Conservation (phyloP, 129 eudicot genomes). For the Flaveria sonorensis region DNA sequence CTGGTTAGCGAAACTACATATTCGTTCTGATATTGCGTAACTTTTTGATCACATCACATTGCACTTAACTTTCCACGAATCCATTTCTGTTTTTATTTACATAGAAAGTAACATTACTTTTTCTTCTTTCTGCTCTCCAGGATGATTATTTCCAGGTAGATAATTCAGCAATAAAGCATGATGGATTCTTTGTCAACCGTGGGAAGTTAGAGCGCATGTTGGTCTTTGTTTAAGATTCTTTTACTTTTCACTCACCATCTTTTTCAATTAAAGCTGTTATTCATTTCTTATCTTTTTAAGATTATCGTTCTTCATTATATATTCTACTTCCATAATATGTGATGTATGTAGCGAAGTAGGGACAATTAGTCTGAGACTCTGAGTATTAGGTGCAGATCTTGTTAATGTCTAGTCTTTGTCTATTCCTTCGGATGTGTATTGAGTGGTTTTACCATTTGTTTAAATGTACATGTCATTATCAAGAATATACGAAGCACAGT, state of each 20-base stretch:
- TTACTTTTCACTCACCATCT: constrained; percentile 8
- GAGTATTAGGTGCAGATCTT: constrained; percentile 15
- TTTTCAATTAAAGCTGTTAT: neutral
- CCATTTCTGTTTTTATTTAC: neutral
- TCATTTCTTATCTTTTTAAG: neutral
- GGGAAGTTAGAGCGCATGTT: constrained; percentile 89
- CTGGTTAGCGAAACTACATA: constrained; percentile 55
- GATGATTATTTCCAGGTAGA: constrained; percentile 99
- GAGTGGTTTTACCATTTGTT: constrained; percentile 6
- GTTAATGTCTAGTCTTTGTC: constrained; percentile 8
- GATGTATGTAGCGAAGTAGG: neutral
- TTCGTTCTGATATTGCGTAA: constrained; percentile 3
- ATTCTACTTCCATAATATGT: constrained; percentile 21
- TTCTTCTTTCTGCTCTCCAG: constrained; percentile 46
- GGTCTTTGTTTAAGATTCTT: constrained; percentile 40
- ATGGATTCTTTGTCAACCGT: constrained; percentile 96
- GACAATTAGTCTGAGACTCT: neutral
- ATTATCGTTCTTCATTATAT: constrained; percentile 14
- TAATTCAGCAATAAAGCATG: constrained; percentile 92
- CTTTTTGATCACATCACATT: neutral
- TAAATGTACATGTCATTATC: neutral
- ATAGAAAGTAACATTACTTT: neutral
- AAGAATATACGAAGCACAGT: neutral
- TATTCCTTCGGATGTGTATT: neutral
- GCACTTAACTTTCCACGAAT: neutral